Percentiles rank a stretch among this genome's conserved stretches.
Evolutionary conservation across 140 eudicot species (phyloP).

Genomic region (Cichorium intybus): DNA sequence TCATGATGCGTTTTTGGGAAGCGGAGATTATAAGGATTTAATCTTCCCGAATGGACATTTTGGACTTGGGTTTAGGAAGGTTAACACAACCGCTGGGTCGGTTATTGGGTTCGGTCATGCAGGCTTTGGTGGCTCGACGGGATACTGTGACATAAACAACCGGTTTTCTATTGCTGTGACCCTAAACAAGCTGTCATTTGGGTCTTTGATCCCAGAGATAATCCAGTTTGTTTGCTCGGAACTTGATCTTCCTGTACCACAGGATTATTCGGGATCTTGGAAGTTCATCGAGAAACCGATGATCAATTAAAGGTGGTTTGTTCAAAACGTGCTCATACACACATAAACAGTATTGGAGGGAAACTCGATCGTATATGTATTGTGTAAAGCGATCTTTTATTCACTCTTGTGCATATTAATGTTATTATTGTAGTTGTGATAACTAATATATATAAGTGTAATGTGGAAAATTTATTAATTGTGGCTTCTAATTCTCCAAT

Average conservation of each 20-base stretch:
- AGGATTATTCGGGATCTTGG: constrained; percentile 38
- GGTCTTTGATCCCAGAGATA: constrained; percentile 53
- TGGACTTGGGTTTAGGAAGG: constrained; percentile 68
- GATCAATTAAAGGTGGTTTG: constrained; percentile 35
- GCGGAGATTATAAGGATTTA: constrained; percentile 62
- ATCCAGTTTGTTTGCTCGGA: constrained; percentile 65
- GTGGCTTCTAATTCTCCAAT: no score
- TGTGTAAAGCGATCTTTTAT: no score
- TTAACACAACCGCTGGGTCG: constrained; percentile 44
- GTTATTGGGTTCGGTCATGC: constrained; percentile 77
- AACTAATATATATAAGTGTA: no score
- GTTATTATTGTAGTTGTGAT: no score
- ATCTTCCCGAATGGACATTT: constrained; percentile 41
- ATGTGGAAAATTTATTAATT: no score
- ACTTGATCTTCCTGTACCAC: constrained; percentile 60
- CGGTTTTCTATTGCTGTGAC: constrained; percentile 72
- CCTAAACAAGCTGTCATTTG: constrained; percentile 60
- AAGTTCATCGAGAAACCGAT: constrained; percentile 34
- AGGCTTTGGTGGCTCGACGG: constrained; percentile 91
- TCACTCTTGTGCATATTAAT: no score
- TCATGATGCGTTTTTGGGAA: constrained; percentile 72
- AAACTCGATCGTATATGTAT: no score
- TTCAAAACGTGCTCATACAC: no score
- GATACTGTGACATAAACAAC: constrained; percentile 55
- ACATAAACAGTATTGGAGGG: no score